phyloP scores from a whole-genome alignment of 352 stramenopile species.

The Aphanomyces cochlioides region DNA sequence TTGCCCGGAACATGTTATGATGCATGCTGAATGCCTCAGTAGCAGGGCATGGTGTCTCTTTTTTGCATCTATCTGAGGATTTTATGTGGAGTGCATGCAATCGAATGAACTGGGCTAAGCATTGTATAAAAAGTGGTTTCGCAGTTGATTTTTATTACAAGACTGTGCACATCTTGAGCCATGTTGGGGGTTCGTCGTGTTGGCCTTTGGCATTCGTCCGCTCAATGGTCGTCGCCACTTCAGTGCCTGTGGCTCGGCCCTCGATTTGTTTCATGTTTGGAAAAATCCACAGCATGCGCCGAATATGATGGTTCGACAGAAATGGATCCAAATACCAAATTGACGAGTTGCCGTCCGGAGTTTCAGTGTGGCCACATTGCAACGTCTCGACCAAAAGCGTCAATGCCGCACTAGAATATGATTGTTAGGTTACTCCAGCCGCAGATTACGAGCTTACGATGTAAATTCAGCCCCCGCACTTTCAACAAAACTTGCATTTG shows the following conservation, averaged over 20 bases:
- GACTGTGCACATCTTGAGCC: conserved; percentile 19
- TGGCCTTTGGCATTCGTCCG: conserved; percentile 9
- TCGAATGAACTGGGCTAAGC: no score
- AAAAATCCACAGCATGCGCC: conserved; percentile 11
- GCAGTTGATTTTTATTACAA: background rate
- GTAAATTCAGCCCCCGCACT: conserved; percentile 12
- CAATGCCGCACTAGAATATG: background rate
- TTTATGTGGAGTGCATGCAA: no score
- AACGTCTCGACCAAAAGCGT: conserved; percentile 8
- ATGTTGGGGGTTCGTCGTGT: conserved; percentile 21
- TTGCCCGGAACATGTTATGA: no score
- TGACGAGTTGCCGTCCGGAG: no score
- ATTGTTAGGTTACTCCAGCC: no score
- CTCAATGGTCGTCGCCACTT: conserved; percentile 4
- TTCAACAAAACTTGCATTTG: conserved; percentile 19
- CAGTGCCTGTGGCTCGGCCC: conserved; percentile 12
- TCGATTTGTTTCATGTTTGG: conserved; percentile 2
- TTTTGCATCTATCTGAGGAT: no score
- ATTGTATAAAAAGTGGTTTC: no score
- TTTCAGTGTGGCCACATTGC: conserved; percentile 8
- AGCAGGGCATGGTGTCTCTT: no score
- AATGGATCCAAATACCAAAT: conserved; percentile 16
- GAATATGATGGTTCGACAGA: conserved; percentile 23
- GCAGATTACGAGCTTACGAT: no score
- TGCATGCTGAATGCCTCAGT: no score